Conservation (phyloP, 1,139 yeast species). For the Kodamaea ohmeri region DNA sequence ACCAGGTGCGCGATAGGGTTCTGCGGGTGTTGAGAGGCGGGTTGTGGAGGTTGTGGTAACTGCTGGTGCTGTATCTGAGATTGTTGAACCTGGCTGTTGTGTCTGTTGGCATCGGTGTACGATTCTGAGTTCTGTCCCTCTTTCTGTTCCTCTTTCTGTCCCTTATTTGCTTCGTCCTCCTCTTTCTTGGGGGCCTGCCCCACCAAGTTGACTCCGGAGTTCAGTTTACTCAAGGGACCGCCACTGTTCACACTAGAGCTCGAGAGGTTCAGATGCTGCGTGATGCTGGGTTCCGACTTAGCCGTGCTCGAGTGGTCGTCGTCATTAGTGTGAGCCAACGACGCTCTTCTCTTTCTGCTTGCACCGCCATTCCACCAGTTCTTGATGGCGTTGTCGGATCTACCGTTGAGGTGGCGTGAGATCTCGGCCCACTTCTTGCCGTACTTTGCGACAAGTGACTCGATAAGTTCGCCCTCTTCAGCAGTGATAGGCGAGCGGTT, state of each 20-base stretch:
- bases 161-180: neutral
- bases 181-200: slow-evolving; percentile 1
- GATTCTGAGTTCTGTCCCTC: no score
- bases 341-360: slow-evolving; percentile 65
- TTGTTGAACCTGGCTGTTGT: neutral
- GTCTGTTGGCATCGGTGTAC: no score
- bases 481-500: slow-evolving; percentile 80
- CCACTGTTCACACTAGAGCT: slow-evolving; percentile 5
- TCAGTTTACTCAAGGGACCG: slow-evolving; percentile 4
- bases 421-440: slow-evolving; percentile 97
- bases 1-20: neutral
- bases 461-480: slow-evolving; percentile 82
- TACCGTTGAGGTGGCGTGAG: slow-evolving; percentile 80
- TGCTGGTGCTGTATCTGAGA: slow-evolving; percentile 1
- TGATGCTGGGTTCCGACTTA: slow-evolving; percentile 1
- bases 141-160: neutral
- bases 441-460: slow-evolving; percentile 69
- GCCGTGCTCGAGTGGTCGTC: slow-evolving; percentile 2
- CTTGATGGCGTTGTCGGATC: slow-evolving; percentile 88
- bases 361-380: slow-evolving; percentile 98
- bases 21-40: neutral
- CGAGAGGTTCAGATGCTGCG: slow-evolving; percentile 6
- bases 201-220: slow-evolving; percentile 4
- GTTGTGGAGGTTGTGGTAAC: neutral
- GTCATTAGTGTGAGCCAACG: slow-evolving; percentile 13